Base-by-base conservation (phyloP, 2,329 filamentous ascomycete genomes). In the Sodiomyces alkalinus region DNA sequence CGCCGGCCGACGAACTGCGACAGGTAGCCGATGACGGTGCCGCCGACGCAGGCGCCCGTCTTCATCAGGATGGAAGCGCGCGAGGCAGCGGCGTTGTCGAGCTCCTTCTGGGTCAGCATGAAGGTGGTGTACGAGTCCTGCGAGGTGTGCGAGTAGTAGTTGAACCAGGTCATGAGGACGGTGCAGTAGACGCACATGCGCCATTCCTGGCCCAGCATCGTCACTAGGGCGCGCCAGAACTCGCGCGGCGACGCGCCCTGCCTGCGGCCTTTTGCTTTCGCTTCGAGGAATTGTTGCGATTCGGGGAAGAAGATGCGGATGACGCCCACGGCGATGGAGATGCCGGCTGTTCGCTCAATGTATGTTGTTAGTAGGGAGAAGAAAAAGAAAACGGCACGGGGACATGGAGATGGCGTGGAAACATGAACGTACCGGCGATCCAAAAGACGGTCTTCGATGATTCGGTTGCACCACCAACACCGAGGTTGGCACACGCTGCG, bases 111-210 rank as follows among this genome's bases (percentile, higher is more conserved):
- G 4, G 64, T 64, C 21, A 76, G 60, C 74, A 86, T 78, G 47
- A 85, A 83, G 3, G 80, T 85, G 1, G 80, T 83, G 56, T 85
- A 86, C 27, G 68, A 77, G 54, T 87, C 80, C 48, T 87, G 80
- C 15, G 72, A 77, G 2, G 78, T 81, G 57, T 87, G 80, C 28
- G 74, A 79, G 56, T 80, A 83, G 49, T 63, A 74, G 53, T 74
- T 75, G 58, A 74, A 73, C 64, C 76, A 80, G 0, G 74, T 79
- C 80, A 86, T 85, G 29, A 87, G 59, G 36, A 86, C 62, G 48
- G 80, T 59, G 49, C 76, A 80, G 58, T 86, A 87, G 30, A 85
- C 45, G 40, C 70, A 77, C 67, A 85, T 73, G 48, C 69, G 70
- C 80, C 80, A 86, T 48, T 86, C 77, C 21, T 68, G 56, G 5